Evolutionary conservation across 345 rosid species (phyloP).

Genomic region (Linum usitatissimum): DNA sequence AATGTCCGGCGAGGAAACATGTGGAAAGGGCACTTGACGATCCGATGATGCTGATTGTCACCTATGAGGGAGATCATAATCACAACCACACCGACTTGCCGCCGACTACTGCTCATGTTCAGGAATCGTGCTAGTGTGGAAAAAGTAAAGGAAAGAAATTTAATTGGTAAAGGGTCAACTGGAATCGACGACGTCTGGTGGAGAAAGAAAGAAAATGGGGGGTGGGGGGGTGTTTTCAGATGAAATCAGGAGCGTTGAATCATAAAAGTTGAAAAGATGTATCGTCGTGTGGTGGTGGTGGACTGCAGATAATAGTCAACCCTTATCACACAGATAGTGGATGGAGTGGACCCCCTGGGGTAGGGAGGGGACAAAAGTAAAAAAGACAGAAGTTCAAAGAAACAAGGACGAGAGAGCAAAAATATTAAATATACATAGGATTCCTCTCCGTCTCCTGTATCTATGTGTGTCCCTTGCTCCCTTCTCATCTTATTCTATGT

Average conservation of each 20-base stretch:
- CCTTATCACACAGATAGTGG: too few species aligned
- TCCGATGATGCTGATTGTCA: slow-evolving; percentile 63
- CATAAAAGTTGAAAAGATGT: background rate
- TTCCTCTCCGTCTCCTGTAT: slow-evolving; percentile 7
- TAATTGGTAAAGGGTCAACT: slow-evolving; percentile 9
- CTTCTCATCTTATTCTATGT: slow-evolving; percentile 10
- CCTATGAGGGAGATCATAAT: slow-evolving; percentile 82
- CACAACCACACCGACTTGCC: slow-evolving; percentile 37
- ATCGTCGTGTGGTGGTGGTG: background rate
- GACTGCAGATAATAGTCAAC: background rate
- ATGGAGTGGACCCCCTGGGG: too few species aligned
- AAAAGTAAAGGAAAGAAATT: background rate
- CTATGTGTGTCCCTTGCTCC: slow-evolving; percentile 17
- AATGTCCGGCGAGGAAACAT: slow-evolving; percentile 90
- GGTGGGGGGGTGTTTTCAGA: background rate
- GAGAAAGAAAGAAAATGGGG: too few species aligned
- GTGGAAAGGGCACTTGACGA: slow-evolving; percentile 82
- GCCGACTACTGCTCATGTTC: slow-evolving; percentile 25
- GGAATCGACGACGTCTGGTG: slow-evolving; percentile 7
- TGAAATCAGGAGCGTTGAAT: slow-evolving; percentile 7
- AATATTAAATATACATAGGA: slow-evolving; percentile 15
- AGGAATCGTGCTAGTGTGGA: slow-evolving; percentile 56
- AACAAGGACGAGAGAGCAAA: background rate
- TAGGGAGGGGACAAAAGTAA: too few species aligned
- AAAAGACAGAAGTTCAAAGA: too few species aligned